phyloP scores from a whole-genome alignment of 1,284 basidiomycete species.

The Cutaneotrichosporon dermatis region DNA sequence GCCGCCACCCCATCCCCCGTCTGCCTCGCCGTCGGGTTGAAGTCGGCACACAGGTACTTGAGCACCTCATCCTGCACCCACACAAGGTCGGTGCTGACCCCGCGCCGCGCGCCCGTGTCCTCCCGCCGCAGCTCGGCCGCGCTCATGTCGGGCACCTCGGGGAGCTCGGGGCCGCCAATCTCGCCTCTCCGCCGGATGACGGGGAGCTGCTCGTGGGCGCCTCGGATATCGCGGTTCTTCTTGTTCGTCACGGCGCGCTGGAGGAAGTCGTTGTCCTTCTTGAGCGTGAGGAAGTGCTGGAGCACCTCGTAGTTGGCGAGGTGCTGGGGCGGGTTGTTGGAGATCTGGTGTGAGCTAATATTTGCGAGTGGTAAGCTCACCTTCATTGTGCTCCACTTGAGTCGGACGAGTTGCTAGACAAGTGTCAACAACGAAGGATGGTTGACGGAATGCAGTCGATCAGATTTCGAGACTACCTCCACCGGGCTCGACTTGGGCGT shows the following conservation, averaged over 20 bases:
- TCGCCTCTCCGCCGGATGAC: slow-evolving; percentile 2
- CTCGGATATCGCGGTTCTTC: slow-evolving; percentile 10
- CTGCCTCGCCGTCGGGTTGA: slow-evolving; percentile 61
- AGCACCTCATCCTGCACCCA: slow-evolving; percentile 86
- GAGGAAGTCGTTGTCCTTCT: slow-evolving; percentile 62
- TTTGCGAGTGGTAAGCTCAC: background rate
- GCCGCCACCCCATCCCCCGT: slow-evolving; percentile 60
- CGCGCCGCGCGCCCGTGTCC: slow-evolving; percentile 35
- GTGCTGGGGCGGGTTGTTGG: slow-evolving; percentile 71
- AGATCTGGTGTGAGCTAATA: slow-evolving; percentile 55
- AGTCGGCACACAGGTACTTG: slow-evolving; percentile 59
- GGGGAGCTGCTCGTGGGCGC: slow-evolving; percentile 13
- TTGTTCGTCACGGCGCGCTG: slow-evolving; percentile 57
- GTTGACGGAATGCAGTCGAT: background rate
- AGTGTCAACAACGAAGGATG: background rate
- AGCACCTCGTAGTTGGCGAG: slow-evolving; percentile 85
- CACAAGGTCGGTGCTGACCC: slow-evolving; percentile 70
- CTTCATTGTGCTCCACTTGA: slow-evolving; percentile 12
- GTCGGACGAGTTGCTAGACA: no score
- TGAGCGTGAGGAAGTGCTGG: slow-evolving; percentile 65
- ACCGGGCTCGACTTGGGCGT: background rate
- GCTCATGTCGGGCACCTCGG: slow-evolving; percentile 34
- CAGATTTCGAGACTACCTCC: background rate
- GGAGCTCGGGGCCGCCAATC: slow-evolving; percentile 25
- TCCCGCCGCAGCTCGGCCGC: slow-evolving; percentile 53